These are phyloP conservation scores for Teunomyces stri DNA, from an alignment of 805 yeast genomes.

Conservation along the genomic window DNA sequence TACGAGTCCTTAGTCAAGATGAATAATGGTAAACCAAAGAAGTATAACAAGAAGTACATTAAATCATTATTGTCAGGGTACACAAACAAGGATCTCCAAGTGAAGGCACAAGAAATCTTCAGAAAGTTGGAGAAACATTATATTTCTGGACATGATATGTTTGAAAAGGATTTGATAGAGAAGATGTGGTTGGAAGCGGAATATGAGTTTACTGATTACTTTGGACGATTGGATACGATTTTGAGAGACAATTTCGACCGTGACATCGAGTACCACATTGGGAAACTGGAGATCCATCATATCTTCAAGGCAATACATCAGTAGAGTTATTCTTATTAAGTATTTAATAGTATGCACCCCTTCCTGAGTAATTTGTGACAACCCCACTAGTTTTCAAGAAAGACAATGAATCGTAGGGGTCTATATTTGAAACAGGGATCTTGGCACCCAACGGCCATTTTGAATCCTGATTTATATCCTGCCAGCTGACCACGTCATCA, in stretches of 20 bases:
- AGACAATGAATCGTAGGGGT: slow-evolving; percentile 22
- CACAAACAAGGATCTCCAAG: slow-evolving; percentile 56
- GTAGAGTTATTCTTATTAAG: not conserved
- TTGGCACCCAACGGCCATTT: slow-evolving; percentile 43
- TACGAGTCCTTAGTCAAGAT: slow-evolving; percentile 51
- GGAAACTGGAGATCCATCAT: slow-evolving; percentile 54
- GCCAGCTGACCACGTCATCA: slow-evolving; percentile 35
- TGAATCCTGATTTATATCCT: slow-evolving; percentile 34
- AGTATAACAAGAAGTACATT: slow-evolving; percentile 59
- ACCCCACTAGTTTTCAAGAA: not conserved
- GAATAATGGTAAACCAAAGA: slow-evolving; percentile 58
- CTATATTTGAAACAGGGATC: slow-evolving; percentile 31
- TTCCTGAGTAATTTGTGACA: slow-evolving; percentile 1
- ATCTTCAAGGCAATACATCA: slow-evolving; percentile 40
- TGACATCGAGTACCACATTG: slow-evolving; percentile 50
- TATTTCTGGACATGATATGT: slow-evolving; percentile 33
- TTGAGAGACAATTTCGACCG: slow-evolving; percentile 52
- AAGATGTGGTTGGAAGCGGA: slow-evolving; percentile 72
- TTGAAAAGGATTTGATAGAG: slow-evolving; percentile 54
- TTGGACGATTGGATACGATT: slow-evolving; percentile 52
- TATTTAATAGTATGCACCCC: slow-evolving; percentile 11
- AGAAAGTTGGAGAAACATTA: slow-evolving; percentile 58
- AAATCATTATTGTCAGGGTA: slow-evolving; percentile 55
- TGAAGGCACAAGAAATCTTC: slow-evolving; percentile 54
- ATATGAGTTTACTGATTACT: slow-evolving; percentile 55